Evolutionary conservation across 805 yeast genomes (phyloP), one percentile per base, ranked within the genome.

Genomic region (Candida germanica): DNA sequence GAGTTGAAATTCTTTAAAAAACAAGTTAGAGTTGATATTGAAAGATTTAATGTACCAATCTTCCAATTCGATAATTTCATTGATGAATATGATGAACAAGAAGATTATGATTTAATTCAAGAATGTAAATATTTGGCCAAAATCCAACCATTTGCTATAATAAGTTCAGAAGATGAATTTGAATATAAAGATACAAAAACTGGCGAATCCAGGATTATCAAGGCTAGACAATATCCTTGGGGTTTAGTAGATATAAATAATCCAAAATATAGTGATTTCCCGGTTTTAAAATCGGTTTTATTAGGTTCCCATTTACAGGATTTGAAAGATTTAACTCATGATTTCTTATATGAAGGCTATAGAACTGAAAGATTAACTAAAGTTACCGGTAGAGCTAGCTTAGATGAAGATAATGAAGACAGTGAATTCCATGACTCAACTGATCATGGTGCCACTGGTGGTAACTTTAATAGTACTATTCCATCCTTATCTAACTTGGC

Each of bases 271-370:
- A 66, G 76, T 26, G 83, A 78, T 50, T 77, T 78, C 54, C 59
- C 78, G 6, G 54, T 75, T 12, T 64, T 86, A 50, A 79, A 82
- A 44, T 73, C 81, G 31, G 91, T 84, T 3, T 56, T 86, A 26
- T 76, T 86, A 52, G 94, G 94, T 5, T 76, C 89, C n/a, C 95
- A 87, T 55, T 65, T 85, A 47, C 83, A 80, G 54, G 93, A 84
- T 51, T 76, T 84, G 52, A 83, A 84, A 61, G 94, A 85, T 51
- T 67, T 83, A 40, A 86, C 94, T 19, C 87, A 83, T 49, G 85
- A 79, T 48, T 69, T 79, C 59, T 61, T 84, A 36, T 84, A 84
- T 58, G 94, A 84, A 54, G 79, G 80, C 39, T 84, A 83, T 56
- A 75, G 95, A 63, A 81, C 93, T 14, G 89, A 83, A 53, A 73